Conservation (phyloP, 164 flowering plant species). For the Sextonia rubra region DNA sequence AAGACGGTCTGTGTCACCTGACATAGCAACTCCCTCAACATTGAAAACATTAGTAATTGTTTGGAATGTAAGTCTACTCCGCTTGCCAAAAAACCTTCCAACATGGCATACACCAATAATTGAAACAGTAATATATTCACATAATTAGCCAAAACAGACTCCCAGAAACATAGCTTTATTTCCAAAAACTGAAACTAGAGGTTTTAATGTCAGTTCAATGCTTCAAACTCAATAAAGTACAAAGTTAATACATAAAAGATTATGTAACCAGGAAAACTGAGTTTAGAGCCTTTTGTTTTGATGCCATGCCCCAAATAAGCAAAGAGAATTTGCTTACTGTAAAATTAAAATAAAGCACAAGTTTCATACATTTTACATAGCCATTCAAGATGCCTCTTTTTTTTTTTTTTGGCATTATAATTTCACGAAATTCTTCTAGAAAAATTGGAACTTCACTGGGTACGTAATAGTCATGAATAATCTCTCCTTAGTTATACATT, state of each 20-base stretch:
- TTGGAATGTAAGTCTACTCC: too few relatives aligned
- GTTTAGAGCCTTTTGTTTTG: not conserved
- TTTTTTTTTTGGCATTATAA: not conserved
- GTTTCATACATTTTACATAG: not conserved
- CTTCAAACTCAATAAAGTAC: not conserved
- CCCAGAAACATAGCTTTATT: not conserved
- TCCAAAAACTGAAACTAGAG: not conserved
- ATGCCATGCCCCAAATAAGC: not conserved
- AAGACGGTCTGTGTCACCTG: not conserved
- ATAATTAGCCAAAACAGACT: not conserved
- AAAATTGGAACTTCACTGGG: constrained; percentile 7
- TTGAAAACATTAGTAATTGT: not conserved
- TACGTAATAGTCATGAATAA: constrained; percentile 8
- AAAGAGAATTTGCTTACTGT: not conserved
- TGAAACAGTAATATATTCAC: not conserved
- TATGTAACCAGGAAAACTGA: not conserved
- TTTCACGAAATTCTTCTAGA: not conserved
- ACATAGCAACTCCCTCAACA: not conserved
- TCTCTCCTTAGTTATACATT: constrained; percentile 14
- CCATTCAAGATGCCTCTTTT: not conserved
- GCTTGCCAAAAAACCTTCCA: not conserved
- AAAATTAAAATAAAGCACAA: not conserved
- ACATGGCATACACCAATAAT: not conserved
- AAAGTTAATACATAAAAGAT: not conserved
- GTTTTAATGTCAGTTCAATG: not conserved